These are phyloP conservation scores for Alternaria sp. DNA, from an alignment of 2,329 filamentous ascomycete genomes.

Conservation along the genomic window DNA sequence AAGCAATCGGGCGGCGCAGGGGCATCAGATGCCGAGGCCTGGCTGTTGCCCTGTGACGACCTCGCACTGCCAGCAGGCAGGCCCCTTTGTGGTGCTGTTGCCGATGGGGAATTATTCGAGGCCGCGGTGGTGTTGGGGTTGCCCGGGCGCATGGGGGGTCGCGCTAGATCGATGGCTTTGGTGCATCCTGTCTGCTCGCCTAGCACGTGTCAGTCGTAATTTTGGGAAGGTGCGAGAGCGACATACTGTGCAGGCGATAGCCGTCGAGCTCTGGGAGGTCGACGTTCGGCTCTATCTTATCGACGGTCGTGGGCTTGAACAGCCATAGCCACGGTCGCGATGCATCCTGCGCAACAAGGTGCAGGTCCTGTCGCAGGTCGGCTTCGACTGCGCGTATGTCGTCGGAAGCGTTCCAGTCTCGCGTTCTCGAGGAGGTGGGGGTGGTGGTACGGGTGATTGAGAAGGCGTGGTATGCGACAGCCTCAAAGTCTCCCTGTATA, in stretches of 20 bases:
- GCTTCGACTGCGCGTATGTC: conserved; percentile 41
- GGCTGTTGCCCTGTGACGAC: conserved; percentile 22
- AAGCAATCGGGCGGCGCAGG: conserved; percentile 39
- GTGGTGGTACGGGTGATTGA: conserved; percentile 34
- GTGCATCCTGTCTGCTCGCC: conserved; percentile 42
- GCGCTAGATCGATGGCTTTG: conserved; percentile 44
- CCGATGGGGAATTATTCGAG: conserved; percentile 27
- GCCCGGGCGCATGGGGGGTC: conserved; percentile 32
- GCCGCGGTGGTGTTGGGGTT: conserved; percentile 26
- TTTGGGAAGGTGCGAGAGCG: no score
- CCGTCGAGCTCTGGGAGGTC: conserved; percentile 37
- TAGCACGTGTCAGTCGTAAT: conserved; percentile 30
- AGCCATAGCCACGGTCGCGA: conserved; percentile 44
- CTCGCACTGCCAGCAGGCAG: conserved; percentile 25
- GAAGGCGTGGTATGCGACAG: conserved; percentile 46
- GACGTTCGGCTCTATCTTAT: conserved; percentile 26
- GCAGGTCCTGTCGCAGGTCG: conserved; percentile 32
- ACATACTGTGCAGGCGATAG: conserved; percentile 40
- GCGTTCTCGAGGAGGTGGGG: conserved; percentile 12
- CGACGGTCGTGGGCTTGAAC: conserved; percentile 36
- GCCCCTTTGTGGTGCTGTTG: conserved; percentile 26
- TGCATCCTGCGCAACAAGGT: conserved; percentile 41
- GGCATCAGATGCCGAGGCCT: conserved; percentile 18
- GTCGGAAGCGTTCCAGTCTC: conserved; percentile 29
- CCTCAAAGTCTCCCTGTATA: conserved; percentile 45